phyloP scores from a whole-genome alignment of 108 stramenopile species.

The Pseudonitzschia multistriata region DNA sequence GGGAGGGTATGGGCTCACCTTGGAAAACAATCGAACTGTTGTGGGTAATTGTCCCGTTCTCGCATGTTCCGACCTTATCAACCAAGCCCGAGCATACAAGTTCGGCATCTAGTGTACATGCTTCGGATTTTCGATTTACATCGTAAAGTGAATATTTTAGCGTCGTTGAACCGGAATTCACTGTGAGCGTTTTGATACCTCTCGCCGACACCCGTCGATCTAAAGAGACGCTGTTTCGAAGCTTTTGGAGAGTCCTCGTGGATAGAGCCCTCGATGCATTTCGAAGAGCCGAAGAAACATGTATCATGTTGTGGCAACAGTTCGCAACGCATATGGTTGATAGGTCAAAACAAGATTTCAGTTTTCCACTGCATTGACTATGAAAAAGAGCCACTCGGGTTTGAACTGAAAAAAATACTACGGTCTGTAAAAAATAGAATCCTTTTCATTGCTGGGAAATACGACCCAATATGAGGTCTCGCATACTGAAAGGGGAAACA shows the following conservation, averaged over 20 bases:
- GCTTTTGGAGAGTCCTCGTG: not conserved
- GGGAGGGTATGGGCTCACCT: constrained; percentile 18
- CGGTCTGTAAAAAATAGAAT: too few relatives aligned
- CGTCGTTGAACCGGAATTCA: constrained; percentile 43
- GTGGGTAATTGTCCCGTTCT: constrained; percentile 14
- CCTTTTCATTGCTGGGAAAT: too few relatives aligned
- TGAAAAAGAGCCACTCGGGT: too few relatives aligned
- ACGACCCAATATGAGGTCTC: too few relatives aligned
- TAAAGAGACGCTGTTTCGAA: not conserved
- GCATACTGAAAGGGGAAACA: too few relatives aligned
- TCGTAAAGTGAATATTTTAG: constrained; percentile 28
- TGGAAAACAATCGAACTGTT: constrained; percentile 8
- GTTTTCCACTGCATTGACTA: too few relatives aligned
- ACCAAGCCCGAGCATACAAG: constrained; percentile 21
- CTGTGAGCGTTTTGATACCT: constrained; percentile 12
- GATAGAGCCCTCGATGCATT: too few relatives aligned
- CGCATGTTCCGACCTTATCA: constrained; percentile 23
- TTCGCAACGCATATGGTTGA: too few relatives aligned
- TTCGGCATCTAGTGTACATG: not conserved
- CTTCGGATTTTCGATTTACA: not conserved
- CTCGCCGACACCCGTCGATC: not conserved
- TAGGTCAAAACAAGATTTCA: too few relatives aligned
- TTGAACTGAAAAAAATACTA: too few relatives aligned
- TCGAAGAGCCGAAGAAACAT: too few relatives aligned
- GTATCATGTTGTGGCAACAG: too few relatives aligned